Evolutionary conservation across 257 asterid genomes (phyloP).

Genomic region (Jacaranda copaia): DNA sequence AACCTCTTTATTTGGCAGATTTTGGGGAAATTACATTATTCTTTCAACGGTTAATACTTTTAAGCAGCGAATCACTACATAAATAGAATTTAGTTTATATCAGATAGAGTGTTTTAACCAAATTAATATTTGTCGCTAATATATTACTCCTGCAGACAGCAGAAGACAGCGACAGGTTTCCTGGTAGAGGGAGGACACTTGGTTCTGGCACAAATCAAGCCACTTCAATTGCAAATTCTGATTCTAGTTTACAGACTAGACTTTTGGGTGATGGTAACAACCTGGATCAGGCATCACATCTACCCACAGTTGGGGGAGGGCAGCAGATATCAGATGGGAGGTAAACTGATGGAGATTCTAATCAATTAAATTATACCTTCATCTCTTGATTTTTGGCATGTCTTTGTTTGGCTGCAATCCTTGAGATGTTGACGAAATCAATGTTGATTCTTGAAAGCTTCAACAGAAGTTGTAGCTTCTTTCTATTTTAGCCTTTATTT

Average conservation of each 20-base stretch:
- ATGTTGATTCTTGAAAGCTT: slow-evolving; percentile 1
- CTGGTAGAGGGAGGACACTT: slow-evolving; percentile 84
- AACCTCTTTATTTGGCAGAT: background rate
- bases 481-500: slow-evolving; percentile 9
- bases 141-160: slow-evolving; percentile 51
- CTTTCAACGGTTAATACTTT: slow-evolving; percentile 16
- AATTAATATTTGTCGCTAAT: slow-evolving; percentile 30
- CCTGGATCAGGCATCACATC: slow-evolving; percentile 48
- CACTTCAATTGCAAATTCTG: slow-evolving; percentile 53
- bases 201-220: slow-evolving; percentile 56
- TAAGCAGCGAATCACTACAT: background rate
- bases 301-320: slow-evolving; percentile 49
- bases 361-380: background rate
- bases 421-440: background rate
- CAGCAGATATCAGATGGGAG: slow-evolving; percentile 52
- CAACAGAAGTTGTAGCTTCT: background rate
- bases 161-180: slow-evolving; percentile 69
- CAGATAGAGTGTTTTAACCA: slow-evolving; percentile 12
- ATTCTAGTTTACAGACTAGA: slow-evolving; percentile 76
- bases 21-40: background rate
- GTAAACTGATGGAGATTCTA: slow-evolving; percentile 39
- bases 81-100: background rate
- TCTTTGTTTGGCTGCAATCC: slow-evolving; percentile 25
- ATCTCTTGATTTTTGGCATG: slow-evolving; percentile 17
- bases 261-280: slow-evolving; percentile 65